Evolutionary conservation across 2,329 filamentous ascomycete species (phyloP), one percentile per base, ranked within the genome.

Genomic region (Diaporthe citri): DNA sequence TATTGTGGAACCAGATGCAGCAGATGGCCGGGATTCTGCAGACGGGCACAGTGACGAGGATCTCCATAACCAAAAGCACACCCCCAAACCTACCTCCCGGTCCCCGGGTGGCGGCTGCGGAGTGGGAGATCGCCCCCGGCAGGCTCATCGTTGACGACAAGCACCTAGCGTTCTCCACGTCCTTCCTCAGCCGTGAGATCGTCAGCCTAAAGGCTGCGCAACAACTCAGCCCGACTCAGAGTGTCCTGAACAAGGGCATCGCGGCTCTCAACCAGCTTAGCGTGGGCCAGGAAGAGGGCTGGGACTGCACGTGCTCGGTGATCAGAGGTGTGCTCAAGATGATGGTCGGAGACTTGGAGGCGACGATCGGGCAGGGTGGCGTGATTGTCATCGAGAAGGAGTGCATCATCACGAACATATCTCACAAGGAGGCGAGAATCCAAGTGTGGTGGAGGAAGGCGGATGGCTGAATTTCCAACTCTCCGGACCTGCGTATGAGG

Each of bases 51-150:
- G 20, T 13, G 5, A n/a, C 15, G 15, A 55, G 13, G 10, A 6
- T 31, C 17, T 25, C 39, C 12, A n/a, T 10, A 9, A 43, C 15
- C n/a, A 9, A 41, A 1, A n/a, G 25, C 39, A 34, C 2, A 13
- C 4, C 36, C n/a, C 9, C 51, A 10, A 4, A 5, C 4, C 36
- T 56, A 4, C 12, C 15, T 12, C 46, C 34, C 6, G 12, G 22
- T 1, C 7, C 46, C 2, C 2, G 9, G 3, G 6, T 59, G 20
- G 28, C 12, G 17, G 71, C 51, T 28, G 59, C 48, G 4, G 56
- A 55, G n/a, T 74, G 72, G 72, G 72, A 74, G 66, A 28, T 62
- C 25, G 72, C 66, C 2, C 72, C 72, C 12, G 72, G 72, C 66
- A 71, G 25, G 28, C 28, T 62, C 13, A 13, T 1, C 3, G 1